A percentile compares a stretch with the other conserved stretches of the same genome.
Conservation (phyloP, 108 stramenopile genomes). For the Nannochloropsis oceanica region DNA sequence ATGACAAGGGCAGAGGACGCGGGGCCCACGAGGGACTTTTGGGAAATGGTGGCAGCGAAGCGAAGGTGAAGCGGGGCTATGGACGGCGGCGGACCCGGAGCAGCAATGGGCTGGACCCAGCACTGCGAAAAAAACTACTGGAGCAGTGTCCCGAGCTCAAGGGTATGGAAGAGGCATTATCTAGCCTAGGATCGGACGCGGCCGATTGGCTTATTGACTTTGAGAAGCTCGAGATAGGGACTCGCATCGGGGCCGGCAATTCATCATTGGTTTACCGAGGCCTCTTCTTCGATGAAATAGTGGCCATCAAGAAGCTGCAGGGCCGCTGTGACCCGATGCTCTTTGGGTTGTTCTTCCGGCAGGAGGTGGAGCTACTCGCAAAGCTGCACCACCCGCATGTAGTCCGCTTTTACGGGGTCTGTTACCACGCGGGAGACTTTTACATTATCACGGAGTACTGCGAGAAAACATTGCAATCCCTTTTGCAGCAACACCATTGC, state of each 20-base stretch:
- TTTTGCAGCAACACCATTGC: neutral
- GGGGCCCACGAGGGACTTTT: neutral
- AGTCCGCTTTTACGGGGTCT: constrained; percentile 11
- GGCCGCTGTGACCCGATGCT: neutral
- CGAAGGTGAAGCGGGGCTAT: neutral
- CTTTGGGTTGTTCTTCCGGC: neutral
- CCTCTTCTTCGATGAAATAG: neutral
- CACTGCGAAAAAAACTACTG: neutral
- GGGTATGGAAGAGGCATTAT: neutral
- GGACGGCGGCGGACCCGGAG: neutral
- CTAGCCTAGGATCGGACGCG: neutral
- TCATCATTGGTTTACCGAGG: neutral
- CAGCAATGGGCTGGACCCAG: neutral
- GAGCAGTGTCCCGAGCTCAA: neutral
- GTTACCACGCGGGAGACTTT: constrained; percentile 2
- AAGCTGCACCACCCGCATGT: constrained; percentile 16
- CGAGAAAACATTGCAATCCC: neutral
- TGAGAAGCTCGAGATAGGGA: constrained; percentile 1
- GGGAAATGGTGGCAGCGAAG: neutral
- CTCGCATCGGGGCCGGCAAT: neutral
- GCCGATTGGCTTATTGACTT: constrained; percentile 10
- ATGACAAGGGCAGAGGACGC: neutral
- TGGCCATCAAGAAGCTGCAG: neutral
- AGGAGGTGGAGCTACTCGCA: constrained; percentile 3
- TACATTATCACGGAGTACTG: constrained; percentile 12